Percentiles rank a stretch among this genome's conserved stretches.
Evolutionary conservation across 2,329 filamentous ascomycete species (phyloP).

Genomic region (Clarireedia homoeocarpa): DNA sequence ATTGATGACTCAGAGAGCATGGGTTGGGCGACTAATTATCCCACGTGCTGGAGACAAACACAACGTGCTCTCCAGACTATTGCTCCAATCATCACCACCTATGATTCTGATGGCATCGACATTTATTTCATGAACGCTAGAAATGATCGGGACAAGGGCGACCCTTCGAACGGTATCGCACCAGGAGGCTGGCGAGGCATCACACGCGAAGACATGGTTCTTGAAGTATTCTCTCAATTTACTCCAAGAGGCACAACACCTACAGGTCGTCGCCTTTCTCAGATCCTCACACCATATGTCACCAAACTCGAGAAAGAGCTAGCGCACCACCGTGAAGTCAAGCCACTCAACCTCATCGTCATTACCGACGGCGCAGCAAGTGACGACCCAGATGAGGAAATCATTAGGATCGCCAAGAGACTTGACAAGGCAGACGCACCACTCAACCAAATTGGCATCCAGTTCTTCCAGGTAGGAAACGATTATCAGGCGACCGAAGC

Average conservation of each 20-base stretch:
- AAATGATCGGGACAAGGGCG: slow-evolving; percentile 31
- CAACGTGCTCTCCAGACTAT: slow-evolving; percentile 62
- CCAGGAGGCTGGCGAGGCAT: slow-evolving; percentile 58
- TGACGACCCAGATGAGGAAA: slow-evolving; percentile 67
- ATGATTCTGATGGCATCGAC: slow-evolving; percentile 81
- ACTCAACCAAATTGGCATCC: slow-evolving; percentile 78
- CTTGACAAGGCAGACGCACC: slow-evolving; percentile 64
- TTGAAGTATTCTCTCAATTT: slow-evolving; percentile 62
- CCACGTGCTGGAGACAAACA: slow-evolving; percentile 67
- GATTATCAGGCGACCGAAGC: slow-evolving; percentile 57
- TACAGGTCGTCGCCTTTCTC: slow-evolving; percentile 62
- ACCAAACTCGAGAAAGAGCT: slow-evolving; percentile 39
- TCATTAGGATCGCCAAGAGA: slow-evolving; percentile 59
- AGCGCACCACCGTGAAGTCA: slow-evolving; percentile 39
- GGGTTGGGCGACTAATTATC: slow-evolving; percentile 34
- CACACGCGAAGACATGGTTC: slow-evolving; percentile 47
- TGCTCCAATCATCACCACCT: slow-evolving; percentile 70
- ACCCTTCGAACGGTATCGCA: slow-evolving; percentile 30
- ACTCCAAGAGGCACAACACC: slow-evolving; percentile 60
- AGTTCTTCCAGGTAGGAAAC: slow-evolving; percentile 91
- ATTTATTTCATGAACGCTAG: slow-evolving; percentile 80
- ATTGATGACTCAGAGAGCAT: slow-evolving; percentile 92
- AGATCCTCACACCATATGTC: slow-evolving; percentile 70
- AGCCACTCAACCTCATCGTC: slow-evolving; percentile 84
- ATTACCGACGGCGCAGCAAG: slow-evolving; percentile 81